Base-by-base conservation (phyloP, 1,284 basidiomycete species). In the Boletus semigastroideus region DNA sequence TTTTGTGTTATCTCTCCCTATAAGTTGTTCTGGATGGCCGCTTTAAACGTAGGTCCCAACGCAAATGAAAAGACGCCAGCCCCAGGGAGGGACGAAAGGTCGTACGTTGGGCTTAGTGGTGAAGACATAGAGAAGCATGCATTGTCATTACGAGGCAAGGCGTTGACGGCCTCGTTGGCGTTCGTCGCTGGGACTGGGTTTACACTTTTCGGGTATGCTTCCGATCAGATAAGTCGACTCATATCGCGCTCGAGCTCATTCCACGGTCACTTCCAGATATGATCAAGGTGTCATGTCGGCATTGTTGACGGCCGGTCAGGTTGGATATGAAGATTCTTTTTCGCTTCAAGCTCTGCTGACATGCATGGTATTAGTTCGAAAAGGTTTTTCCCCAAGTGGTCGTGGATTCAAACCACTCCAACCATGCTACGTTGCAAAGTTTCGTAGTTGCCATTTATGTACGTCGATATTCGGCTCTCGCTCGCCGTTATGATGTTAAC, bases 251-350 rank as follows among this genome's bases (percentile, higher is more conserved):
- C 11, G 43, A 45, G 25, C 46, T 64, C 39, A 49, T 34, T 22
- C 12, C 6, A 31, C 22, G 22, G 17, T 42, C 38, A 11, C 42
- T 9, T 27, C 34, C 36, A 69, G 64, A 42, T 70, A 70, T 48
- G 65, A 69, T 44, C 66, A 70, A 50, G 68, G 67, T 3, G 65
- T 69, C 27, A 70, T 70, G 67, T 68, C 67, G 8, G 63, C 65
- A 34, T 48, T 70, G 42, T 34, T 70, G 46, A 66, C 66, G 11
- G 65, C 68, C 1, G 43, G 51, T 16, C 63, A 69, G 53, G 68
- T 69, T 52, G 8, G 46, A 30, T 20, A 9, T 25, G 5, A 20
- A 3, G 2, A 22, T 51, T 44, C 30, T 45, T 17, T n/a, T 16
- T 33, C 40, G 14, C n/a, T 37, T 52, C 5, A 4, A 16, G 8